These are phyloP conservation scores for Rhodomyrtus psidioides DNA, from an alignment of 441 rosid genomes.

Conservation along the genomic window DNA sequence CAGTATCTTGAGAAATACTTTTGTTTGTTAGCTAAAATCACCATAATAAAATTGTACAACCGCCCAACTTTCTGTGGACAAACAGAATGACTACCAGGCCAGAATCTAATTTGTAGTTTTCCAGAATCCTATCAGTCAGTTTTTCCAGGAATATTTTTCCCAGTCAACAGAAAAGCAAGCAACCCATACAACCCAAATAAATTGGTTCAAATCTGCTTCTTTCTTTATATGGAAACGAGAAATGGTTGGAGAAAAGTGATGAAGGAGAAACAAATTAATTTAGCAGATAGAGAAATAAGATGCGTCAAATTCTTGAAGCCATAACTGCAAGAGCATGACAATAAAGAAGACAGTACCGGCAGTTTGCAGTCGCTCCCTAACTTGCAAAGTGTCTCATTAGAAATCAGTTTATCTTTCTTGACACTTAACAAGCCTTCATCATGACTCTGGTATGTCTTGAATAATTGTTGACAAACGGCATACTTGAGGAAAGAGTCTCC, in stretches of 20 bases:
- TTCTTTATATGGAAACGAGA: not conserved
- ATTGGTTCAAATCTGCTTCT: not conserved
- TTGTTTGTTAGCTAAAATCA: not conserved
- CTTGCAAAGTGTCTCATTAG: conserved; percentile 60
- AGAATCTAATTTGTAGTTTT: not conserved
- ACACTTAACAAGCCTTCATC: conserved; percentile 84
- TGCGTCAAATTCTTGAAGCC: not conserved
- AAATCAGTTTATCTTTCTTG: conserved; percentile 51
- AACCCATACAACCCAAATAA: not conserved
- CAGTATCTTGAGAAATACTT: not conserved
- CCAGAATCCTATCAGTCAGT: not conserved
- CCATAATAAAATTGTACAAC: not conserved
- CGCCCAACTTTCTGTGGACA: not conserved
- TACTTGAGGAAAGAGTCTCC: conserved; percentile 94
- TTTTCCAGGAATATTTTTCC: not conserved
- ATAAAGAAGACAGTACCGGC: conserved; percentile 36
- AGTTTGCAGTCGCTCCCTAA: conserved; percentile 63
- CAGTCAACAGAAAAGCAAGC: not conserved
- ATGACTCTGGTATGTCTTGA: conserved; percentile 31
- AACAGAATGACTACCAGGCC: not conserved
- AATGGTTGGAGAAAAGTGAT: not conserved
- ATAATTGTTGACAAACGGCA: conserved; percentile 69
- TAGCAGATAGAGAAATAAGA: not conserved
- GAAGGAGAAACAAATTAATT: not conserved
- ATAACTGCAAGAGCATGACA: not conserved